Percentiles rank a stretch among this genome's conserved stretches.
Evolutionary conservation across 2,329 filamentous ascomycete genomes (phyloP).

Genomic region (Fusarium phyllophilum): DNA sequence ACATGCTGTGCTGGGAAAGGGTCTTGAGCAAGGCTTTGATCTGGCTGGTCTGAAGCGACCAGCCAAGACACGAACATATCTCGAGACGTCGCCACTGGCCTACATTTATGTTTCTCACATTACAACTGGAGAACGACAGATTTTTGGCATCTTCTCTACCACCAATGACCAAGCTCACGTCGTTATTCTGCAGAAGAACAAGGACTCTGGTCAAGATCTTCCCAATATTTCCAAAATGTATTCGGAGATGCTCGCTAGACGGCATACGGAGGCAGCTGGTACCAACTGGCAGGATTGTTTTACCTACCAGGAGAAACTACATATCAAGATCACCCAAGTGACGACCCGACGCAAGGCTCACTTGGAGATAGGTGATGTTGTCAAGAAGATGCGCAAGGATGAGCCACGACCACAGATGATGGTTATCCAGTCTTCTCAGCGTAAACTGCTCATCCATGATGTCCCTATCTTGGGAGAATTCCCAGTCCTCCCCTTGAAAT

Average conservation of each 20-base stretch:
- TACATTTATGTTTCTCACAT: slow-evolving; percentile 97
- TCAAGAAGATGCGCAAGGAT: slow-evolving; percentile 91
- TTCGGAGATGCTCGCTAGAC: slow-evolving; percentile 74
- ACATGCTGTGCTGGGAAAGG: slow-evolving; percentile 89
- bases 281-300: slow-evolving; percentile 84
- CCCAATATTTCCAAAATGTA: slow-evolving; percentile 94
- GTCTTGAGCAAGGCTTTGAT: slow-evolving; percentile 93
- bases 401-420: slow-evolving; percentile 83
- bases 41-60: slow-evolving; percentile 78
- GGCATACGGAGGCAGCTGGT: slow-evolving; percentile 72
- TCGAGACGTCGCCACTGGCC: slow-evolving; percentile 77
- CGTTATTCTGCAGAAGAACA: slow-evolving; percentile 84
- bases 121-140: slow-evolving; percentile 86
- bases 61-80: slow-evolving; percentile 73
- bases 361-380: slow-evolving; percentile 84
- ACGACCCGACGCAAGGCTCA: slow-evolving; percentile 90
- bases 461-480: slow-evolving; percentile 86
- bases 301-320: slow-evolving; percentile 84
- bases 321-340: slow-evolving; percentile 87
- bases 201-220: slow-evolving; percentile 81
- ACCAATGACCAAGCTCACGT: slow-evolving; percentile 82
- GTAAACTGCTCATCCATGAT: slow-evolving; percentile 82
- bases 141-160: slow-evolving; percentile 94
- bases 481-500: slow-evolving; percentile 82
- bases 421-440: slow-evolving; percentile 90